phyloP scores from a whole-genome alignment of 352 stramenopile species.

The Peronosclerospora sorghi region DNA sequence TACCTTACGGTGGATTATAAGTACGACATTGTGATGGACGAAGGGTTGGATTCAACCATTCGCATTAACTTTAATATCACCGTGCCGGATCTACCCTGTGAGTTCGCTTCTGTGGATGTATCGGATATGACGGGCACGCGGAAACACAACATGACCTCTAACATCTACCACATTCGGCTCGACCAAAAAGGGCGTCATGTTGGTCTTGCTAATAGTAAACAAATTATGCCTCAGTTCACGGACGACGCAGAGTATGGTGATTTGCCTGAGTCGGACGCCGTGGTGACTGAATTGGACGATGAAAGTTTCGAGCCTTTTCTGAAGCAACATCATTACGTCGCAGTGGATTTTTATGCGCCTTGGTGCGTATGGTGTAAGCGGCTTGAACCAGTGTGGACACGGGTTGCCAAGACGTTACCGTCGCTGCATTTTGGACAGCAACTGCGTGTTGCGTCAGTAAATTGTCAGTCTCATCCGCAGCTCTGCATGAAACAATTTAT shows the following conservation, averaged over 20 bases:
- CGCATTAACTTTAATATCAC: conserved; percentile 99
- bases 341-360: conserved; percentile 94
- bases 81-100: conserved; percentile 93
- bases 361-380: conserved; percentile 96
- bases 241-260: conserved; percentile 61
- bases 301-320: conserved; percentile 88
- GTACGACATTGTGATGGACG: conserved; percentile 86
- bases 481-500: conserved; percentile 93
- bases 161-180: conserved; percentile 94
- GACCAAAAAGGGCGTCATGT: conserved; percentile 77
- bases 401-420: conserved; percentile 86
- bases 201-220: conserved; percentile 83
- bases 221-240: conserved; percentile 61
- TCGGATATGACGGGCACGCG: conserved; percentile 95
- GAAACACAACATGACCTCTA: conserved; percentile 97
- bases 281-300: conserved; percentile 69
- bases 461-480: conserved; percentile 89
- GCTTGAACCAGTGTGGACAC: conserved; percentile 93
- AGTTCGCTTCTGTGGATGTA: conserved; percentile 94
- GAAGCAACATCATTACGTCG: conserved; percentile 90
- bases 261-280: conserved; percentile 61
- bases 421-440: conserved; percentile 76
- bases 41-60: conserved; percentile 73
- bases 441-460: conserved; percentile 79
- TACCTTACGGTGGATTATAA: conserved; percentile 82